Evolutionary conservation across 2,329 filamentous ascomycete genomes (phyloP).

Genomic region (Cladophialophora bantiana): DNA sequence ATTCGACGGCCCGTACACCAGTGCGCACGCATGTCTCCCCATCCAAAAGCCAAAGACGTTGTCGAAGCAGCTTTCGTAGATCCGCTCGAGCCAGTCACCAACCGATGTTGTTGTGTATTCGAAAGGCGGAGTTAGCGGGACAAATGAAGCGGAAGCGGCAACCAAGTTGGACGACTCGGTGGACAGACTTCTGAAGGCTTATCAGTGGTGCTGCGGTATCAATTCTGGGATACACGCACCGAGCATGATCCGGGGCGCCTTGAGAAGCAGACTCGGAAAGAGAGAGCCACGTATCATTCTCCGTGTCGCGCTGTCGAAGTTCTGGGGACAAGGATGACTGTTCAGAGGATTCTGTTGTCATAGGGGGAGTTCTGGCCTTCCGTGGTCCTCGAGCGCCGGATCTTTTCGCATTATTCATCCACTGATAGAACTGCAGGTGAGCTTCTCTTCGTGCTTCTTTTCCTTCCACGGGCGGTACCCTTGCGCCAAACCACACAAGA

Average conservation of each 20-base stretch:
- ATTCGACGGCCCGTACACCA: constrained; percentile 45
- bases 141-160: constrained; percentile 7
- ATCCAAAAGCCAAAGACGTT: constrained; percentile 54
- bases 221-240: constrained; percentile 1
- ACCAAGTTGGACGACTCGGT: constrained; percentile 4
- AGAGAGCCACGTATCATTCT: background rate
- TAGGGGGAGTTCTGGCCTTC: constrained; percentile 7
- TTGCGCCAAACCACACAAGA: background rate
- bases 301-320: background rate
- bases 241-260: background rate
- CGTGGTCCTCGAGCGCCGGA: constrained; percentile 11
- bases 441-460: background rate
- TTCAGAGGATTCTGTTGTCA: constrained; percentile 2
- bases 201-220: background rate
- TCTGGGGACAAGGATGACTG: constrained; percentile 15
- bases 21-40: constrained; percentile 53
- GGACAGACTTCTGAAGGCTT: constrained; percentile 2
- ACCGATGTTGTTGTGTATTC: constrained; percentile 20
- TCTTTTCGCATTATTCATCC: constrained; percentile 29
- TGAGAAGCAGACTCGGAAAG: background rate
- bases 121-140: constrained; percentile 6
- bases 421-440: constrained; percentile 15
- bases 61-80: constrained; percentile 51
- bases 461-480: background rate
- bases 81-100: constrained; percentile 38